These are phyloP conservation scores for Hygrophorus russula DNA, from an alignment of 768 basidiomycete genomes.

Conservation along the genomic window DNA sequence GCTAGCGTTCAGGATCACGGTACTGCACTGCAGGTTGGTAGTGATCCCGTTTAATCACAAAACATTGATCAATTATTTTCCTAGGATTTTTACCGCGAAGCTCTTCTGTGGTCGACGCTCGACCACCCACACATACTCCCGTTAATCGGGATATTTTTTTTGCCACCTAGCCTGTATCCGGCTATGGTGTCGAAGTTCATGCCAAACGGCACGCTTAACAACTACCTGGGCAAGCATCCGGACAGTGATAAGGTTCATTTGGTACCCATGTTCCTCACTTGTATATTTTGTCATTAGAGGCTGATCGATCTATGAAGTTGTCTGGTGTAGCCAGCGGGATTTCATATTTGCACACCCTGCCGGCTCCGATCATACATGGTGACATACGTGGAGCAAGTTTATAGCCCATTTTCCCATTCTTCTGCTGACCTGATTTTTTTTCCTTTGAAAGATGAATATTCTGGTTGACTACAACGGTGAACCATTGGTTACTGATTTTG, in stretches of 20 bases:
- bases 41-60: too few species aligned
- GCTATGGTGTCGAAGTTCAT: conserved; percentile 8
- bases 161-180: background rate
- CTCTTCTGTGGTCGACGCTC: background rate
- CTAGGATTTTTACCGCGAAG: conserved; percentile 4
- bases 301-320: conserved; percentile 1
- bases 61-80: background rate
- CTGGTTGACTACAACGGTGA: conserved; percentile 7
- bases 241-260: conserved; percentile 3
- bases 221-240: conserved; percentile 1
- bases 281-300: background rate
- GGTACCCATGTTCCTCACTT: conserved; percentile 2
- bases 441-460: conserved; percentile 10
- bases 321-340: conserved; percentile 7
- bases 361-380: conserved; percentile 9
- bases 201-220: conserved; percentile 5
- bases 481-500: conserved; percentile 9
- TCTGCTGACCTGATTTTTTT: background rate
- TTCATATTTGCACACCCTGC: conserved; percentile 7
- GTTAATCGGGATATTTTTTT: conserved; percentile 5
- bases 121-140: conserved; percentile 8
- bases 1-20: too few species aligned
- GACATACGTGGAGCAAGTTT: conserved; percentile 10
- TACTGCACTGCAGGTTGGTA: too few species aligned
- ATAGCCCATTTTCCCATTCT: background rate